A percentile compares a stretch with the other conserved stretches of the same genome.
Evolutionary conservation across 2,329 filamentous ascomycete species (phyloP).

Genomic region (Pyrenophora teres): DNA sequence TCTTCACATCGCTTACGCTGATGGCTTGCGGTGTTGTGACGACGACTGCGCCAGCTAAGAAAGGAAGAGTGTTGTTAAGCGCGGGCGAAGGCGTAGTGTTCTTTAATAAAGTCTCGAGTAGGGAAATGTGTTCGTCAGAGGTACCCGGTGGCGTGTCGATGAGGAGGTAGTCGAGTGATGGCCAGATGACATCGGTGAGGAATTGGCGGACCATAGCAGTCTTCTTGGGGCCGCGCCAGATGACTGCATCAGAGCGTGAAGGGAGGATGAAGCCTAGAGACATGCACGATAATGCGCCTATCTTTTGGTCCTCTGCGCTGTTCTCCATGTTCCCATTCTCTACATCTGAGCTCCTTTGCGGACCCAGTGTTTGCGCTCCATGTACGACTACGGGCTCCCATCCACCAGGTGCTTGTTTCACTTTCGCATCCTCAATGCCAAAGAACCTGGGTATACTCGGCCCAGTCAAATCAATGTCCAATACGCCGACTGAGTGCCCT

Average conservation of each 20-base stretch:
- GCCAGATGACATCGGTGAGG: slow-evolving; percentile 87
- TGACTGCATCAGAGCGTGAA: slow-evolving; percentile 84
- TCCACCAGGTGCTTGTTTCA: slow-evolving; percentile 86
- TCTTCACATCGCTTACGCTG: slow-evolving; percentile 88
- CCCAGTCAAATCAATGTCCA: slow-evolving; percentile 94
- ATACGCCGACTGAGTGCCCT: slow-evolving; percentile 88
- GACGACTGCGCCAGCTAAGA: slow-evolving; percentile 81
- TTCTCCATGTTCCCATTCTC: not conserved
- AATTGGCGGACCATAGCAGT: slow-evolving; percentile 99
- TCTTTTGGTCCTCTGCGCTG: slow-evolving; percentile 30
- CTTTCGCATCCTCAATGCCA: slow-evolving; percentile 84
- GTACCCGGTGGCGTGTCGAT: slow-evolving; percentile 97
- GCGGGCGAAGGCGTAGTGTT: slow-evolving; percentile 28
- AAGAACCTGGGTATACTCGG: slow-evolving; percentile 96
- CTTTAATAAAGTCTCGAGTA: slow-evolving; percentile 77
- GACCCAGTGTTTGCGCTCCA: slow-evolving; percentile 50
- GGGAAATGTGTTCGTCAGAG: slow-evolving; percentile 94
- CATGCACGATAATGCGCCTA: slow-evolving; percentile 79
- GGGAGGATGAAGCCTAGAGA: slow-evolving; percentile 89
- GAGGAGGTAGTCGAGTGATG: slow-evolving; percentile 82
- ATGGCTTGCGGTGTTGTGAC: slow-evolving; percentile 97
- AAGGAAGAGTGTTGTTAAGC: slow-evolving; percentile 8
- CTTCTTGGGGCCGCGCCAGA: slow-evolving; percentile 98
- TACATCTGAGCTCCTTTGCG: slow-evolving; percentile 14
- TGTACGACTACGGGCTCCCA: slow-evolving; percentile 92